These are phyloP conservation scores for Phytophthora crassamura DNA, from an alignment of 352 stramenopile species.

Conservation along the genomic window DNA sequence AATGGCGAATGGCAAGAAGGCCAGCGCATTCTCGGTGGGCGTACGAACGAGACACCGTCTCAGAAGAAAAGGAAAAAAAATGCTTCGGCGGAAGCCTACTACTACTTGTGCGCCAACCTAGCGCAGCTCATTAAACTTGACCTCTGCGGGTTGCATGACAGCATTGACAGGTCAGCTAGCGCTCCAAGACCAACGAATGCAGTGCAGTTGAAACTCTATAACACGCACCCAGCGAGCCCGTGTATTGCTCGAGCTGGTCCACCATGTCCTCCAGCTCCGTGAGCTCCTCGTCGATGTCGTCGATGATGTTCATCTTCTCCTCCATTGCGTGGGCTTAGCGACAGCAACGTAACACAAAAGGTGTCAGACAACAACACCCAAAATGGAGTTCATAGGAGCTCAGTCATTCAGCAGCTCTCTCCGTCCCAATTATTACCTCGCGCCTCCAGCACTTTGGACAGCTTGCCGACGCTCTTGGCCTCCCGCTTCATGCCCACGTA, in stretches of 20 bases:
- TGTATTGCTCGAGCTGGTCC: slow-evolving; percentile 86
- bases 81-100: too few species aligned
- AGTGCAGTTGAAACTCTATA: background rate
- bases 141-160: slow-evolving; percentile 43
- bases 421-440: slow-evolving; percentile 55
- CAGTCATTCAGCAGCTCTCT: background rate
- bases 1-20: too few species aligned
- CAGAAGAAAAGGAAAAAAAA: too few species aligned
- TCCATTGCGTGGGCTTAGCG: slow-evolving; percentile 56
- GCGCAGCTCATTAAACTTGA: slow-evolving; percentile 75
- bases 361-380: background rate
- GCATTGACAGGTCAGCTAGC: slow-evolving; percentile 10
- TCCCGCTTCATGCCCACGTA: slow-evolving; percentile 70
- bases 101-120: slow-evolving; percentile 12
- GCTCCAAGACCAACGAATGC: background rate
- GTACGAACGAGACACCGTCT: too few species aligned
- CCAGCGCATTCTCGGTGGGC: too few species aligned
- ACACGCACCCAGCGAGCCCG: slow-evolving; percentile 61
- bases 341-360: background rate
- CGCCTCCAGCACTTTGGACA: slow-evolving; percentile 72
- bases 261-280: slow-evolving; percentile 89
- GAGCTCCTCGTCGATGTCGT: slow-evolving; percentile 88
- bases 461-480: slow-evolving; percentile 58
- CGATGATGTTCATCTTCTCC: slow-evolving; percentile 81
- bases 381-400: background rate